Conservation (phyloP, 1,284 basidiomycete genomes). For the Ceratobasidium sp. region DNA sequence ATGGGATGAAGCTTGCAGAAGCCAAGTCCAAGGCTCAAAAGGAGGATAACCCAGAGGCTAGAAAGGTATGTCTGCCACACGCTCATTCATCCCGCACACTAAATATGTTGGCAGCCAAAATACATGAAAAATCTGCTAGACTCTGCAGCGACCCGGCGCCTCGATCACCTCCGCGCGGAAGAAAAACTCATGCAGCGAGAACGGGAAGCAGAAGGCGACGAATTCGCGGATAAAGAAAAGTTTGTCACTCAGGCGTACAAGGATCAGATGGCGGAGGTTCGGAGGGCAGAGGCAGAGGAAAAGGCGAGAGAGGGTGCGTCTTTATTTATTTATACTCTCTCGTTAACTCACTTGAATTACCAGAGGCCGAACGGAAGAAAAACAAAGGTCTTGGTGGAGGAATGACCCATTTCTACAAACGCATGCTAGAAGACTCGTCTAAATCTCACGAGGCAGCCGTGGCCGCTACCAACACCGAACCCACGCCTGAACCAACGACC, state of each 20-base stretch:
- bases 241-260: constrained; percentile 99
- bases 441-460: constrained; percentile 83
- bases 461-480: too few relatives aligned
- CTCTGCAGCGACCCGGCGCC: constrained; percentile 83
- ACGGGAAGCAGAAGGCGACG: constrained; percentile 89
- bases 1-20: constrained; percentile 90
- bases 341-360: too few relatives aligned
- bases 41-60: constrained; percentile 70
- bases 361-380: constrained; percentile 71
- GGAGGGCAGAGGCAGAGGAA: constrained; percentile 90
- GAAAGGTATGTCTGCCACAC: constrained; percentile 63
- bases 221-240: constrained; percentile 91
- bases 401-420: constrained; percentile 85
- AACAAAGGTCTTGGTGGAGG: constrained; percentile 65
- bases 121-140: constrained; percentile 84
- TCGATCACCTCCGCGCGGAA: constrained; percentile 93
- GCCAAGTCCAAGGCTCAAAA: constrained; percentile 73
- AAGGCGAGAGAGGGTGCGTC: constrained; percentile 77
- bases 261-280: constrained; percentile 91
- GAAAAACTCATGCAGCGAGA: constrained; percentile 97
- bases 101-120: constrained; percentile 69
- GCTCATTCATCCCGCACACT: constrained; percentile 9
- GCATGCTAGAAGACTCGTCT: constrained; percentile 79
- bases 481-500: neutral
- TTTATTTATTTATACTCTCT: constrained; percentile 34